These are phyloP conservation scores for Pythium volutum DNA, from an alignment of 352 stramenopile genomes.

Conservation along the genomic window DNA sequence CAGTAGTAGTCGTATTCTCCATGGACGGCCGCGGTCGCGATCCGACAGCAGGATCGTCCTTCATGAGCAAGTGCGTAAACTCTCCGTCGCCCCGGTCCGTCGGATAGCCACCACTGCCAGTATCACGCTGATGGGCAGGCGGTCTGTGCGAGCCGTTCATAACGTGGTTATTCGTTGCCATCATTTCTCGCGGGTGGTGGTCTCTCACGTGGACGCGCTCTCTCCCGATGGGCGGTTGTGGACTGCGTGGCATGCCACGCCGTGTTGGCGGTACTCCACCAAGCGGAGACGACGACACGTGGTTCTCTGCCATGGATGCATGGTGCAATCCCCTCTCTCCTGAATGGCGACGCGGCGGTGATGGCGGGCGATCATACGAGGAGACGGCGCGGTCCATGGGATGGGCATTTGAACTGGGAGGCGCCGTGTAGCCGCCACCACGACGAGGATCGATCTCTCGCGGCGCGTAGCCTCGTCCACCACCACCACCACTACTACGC, in stretches of 20 bases:
- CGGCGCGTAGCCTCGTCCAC: neutral
- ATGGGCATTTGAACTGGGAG: neutral
- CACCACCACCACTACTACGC: neutral
- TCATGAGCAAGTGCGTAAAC: constrained; percentile 9
- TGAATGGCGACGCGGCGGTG: neutral
- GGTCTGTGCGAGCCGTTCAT: neutral
- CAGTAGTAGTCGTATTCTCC: neutral
- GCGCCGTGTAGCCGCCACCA: neutral
- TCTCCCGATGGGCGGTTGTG: neutral
- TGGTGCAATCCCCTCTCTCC: neutral
- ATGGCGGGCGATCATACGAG: neutral
- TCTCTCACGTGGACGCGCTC: neutral
- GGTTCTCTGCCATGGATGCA: neutral
- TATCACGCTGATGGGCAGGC: neutral
- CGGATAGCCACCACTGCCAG: neutral
- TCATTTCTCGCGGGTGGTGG: neutral
- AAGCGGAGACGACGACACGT: neutral
- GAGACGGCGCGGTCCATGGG: neutral
- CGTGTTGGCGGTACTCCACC: neutral
- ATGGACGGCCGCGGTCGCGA: neutral
- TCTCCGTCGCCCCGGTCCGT: neutral
- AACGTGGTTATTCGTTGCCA: no score
- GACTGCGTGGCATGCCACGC: neutral
- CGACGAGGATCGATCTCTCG: constrained; percentile 2
- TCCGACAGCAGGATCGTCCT: neutral